Conservation (phyloP, 2,329 filamentous ascomycete species). For the Chlorencoelia australis region DNA sequence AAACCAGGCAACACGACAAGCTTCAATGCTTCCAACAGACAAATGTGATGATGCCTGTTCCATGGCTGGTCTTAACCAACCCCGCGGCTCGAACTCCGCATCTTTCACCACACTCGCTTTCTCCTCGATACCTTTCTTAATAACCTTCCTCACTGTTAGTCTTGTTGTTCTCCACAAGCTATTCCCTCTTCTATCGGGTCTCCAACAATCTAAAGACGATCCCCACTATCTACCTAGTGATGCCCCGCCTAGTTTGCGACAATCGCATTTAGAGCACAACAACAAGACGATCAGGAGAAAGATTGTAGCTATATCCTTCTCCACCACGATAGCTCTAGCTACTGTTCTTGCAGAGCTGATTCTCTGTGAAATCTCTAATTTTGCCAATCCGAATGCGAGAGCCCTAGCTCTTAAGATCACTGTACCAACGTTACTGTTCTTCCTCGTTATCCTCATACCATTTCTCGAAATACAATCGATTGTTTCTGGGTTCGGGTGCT, state of each 20-base stretch:
- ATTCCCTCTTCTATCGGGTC: constrained; percentile 60
- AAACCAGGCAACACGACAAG: constrained; percentile 11
- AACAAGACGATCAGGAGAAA: constrained; percentile 40
- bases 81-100: constrained; percentile 12
- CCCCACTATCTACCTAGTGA: constrained; percentile 53
- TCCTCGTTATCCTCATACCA: constrained; percentile 67
- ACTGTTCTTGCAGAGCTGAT: constrained; percentile 72
- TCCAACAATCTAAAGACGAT: constrained; percentile 38
- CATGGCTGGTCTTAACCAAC: constrained; percentile 12
- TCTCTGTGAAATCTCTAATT: constrained; percentile 72
- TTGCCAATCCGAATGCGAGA: constrained; percentile 57
- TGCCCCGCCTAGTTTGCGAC: constrained; percentile 48
- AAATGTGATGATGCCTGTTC: constrained; percentile 22
- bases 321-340: constrained; percentile 66
- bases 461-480: constrained; percentile 61
- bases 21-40: constrained; percentile 24
- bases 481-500: constrained; percentile 46
- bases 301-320: constrained; percentile 57
- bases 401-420: constrained; percentile 58
- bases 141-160: constrained; percentile 57
- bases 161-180: constrained; percentile 55
- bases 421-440: constrained; percentile 58
- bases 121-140: constrained; percentile 56
- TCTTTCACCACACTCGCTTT: constrained; percentile 41
- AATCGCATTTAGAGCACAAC: constrained; percentile 49